Base-by-base conservation (phyloP, 306 rosid species). In the Rosa chinensis region DNA sequence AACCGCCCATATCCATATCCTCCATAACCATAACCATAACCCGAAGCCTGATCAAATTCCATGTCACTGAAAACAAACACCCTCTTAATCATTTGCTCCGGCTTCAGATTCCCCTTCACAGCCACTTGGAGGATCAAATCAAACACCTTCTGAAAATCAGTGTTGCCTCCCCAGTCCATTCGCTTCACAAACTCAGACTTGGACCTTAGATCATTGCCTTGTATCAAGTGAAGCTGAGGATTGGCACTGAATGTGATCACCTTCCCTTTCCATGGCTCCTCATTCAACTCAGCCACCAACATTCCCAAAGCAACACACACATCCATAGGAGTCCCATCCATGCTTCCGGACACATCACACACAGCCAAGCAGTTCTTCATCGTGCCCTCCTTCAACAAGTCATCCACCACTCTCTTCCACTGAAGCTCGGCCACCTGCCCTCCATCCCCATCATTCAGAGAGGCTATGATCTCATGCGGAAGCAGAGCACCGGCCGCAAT, bases 181-280 rank as follows among this genome's bases (percentile, higher is more conserved):
- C 5, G 0, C 78, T 42, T 56, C 37, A 88, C 77, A 17, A 86
- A 92, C 43, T 79, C 44, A 0, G 64, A 28, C 83, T 89, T 92
- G 32, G 91, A 77, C 73, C 0, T 1, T 1, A 90, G 84, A 82
- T 43, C 73, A 21, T 80, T 32, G 21, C 97, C 94, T 72, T 82
- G 0, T n/a, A 92, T 78, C 77, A 88, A 63, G 66, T 90, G 93
- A 58, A 90, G 89, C 74, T 72, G 2, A 25, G 96, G 97, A 0
- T 69, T 12, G 14, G 1, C 8, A 44, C 89, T 86, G 83, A 92
- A 89, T 0, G 92, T 88, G 25, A 92, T 74, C 23, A 88, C 83
- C 87, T 85, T 89, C 21, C 92, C 96, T 28, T 87, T 87, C 93
- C 93, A 90, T 8, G 97, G 93, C 0, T 88, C 92, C 10, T 82